These are phyloP conservation scores for Isatis tinctoria DNA, from an alignment of 345 rosid species.

Conservation along the genomic window DNA sequence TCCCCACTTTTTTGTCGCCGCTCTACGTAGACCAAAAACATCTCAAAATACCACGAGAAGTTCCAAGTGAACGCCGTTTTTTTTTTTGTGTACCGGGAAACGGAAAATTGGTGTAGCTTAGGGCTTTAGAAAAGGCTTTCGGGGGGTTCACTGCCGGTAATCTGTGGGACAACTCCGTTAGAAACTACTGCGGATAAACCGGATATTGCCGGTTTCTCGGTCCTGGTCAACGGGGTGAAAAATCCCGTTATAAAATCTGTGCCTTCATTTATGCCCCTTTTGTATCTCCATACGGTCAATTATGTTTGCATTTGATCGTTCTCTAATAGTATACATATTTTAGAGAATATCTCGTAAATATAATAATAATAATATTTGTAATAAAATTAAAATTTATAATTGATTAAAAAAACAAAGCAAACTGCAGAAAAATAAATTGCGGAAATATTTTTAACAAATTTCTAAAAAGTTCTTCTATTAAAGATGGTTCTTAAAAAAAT, in stretches of 20 bases:
- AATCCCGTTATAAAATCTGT: conserved; percentile 28
- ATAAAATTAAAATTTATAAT: too few species aligned
- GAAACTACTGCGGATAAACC: conserved; percentile 44
- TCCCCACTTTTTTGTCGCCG: conserved; percentile 20
- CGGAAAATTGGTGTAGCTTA: conserved; percentile 17
- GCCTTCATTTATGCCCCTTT: conserved; percentile 23
- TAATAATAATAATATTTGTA: too few species aligned
- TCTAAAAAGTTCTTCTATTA: too few species aligned
- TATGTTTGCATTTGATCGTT: neutral
- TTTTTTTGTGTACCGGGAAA: conserved; percentile 31
- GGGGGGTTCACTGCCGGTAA: conserved; percentile 37
- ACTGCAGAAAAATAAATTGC: too few species aligned
- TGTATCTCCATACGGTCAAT: neutral
- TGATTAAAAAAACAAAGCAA: too few species aligned
- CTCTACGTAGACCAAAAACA: conserved; percentile 24
- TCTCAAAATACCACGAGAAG: conserved; percentile 12
- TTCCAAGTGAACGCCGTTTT: conserved; percentile 36
- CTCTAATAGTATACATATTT: too few species aligned
- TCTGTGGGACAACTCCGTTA: conserved; percentile 45
- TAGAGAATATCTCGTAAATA: too few species aligned
- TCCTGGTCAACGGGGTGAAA: conserved; percentile 25
- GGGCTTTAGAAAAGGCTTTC: conserved; percentile 16
- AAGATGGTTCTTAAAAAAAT: too few species aligned
- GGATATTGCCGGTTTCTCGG: conserved; percentile 36
- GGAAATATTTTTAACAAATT: too few species aligned